A percentile compares a stretch with the other conserved stretches of the same genome.
Conservation (phyloP, 2,329 filamentous ascomycete species). For the Dothideomycetes sp. region DNA sequence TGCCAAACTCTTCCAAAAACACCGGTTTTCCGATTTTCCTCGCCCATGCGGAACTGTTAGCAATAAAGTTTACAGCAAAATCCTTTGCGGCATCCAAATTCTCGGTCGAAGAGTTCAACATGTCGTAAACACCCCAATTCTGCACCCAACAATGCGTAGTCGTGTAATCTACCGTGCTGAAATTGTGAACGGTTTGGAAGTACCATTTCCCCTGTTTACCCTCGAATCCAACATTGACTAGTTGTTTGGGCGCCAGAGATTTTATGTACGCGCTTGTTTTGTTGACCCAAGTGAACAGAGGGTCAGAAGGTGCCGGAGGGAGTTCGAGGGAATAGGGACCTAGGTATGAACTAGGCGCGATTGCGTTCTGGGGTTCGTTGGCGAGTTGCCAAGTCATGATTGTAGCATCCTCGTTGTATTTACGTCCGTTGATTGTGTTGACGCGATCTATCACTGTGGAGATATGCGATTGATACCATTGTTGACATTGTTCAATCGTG, state of each 20-base stretch:
- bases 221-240: slow-evolving; percentile 31
- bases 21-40: slow-evolving; percentile 31
- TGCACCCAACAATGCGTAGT: slow-evolving; percentile 34
- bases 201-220: slow-evolving; percentile 33
- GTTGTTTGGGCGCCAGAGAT: slow-evolving; percentile 27
- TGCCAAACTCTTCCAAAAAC: slow-evolving; percentile 33
- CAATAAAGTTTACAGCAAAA: slow-evolving; percentile 28
- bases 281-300: slow-evolving; percentile 30
- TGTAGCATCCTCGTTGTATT: slow-evolving; percentile 30
- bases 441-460: slow-evolving; percentile 27
- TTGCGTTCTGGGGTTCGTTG: slow-evolving; percentile 30
- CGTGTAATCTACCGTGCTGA: slow-evolving; percentile 30
- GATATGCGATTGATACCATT: slow-evolving; percentile 31
- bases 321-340: slow-evolving; percentile 25
- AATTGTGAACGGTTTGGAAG: slow-evolving; percentile 31
- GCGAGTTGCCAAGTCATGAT: slow-evolving; percentile 35
- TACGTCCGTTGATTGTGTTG: slow-evolving; percentile 30
- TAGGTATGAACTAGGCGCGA: slow-evolving; percentile 20
- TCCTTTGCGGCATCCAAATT: slow-evolving; percentile 28
- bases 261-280: slow-evolving; percentile 31
- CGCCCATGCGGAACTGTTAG: slow-evolving; percentile 28
- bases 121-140: slow-evolving; percentile 33
- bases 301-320: slow-evolving; percentile 24
- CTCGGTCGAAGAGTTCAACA: slow-evolving; percentile 26
- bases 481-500: slow-evolving; percentile 26